Evolutionary conservation across 169 alveolate species (phyloP).

Genomic region (Babesia ovis): DNA sequence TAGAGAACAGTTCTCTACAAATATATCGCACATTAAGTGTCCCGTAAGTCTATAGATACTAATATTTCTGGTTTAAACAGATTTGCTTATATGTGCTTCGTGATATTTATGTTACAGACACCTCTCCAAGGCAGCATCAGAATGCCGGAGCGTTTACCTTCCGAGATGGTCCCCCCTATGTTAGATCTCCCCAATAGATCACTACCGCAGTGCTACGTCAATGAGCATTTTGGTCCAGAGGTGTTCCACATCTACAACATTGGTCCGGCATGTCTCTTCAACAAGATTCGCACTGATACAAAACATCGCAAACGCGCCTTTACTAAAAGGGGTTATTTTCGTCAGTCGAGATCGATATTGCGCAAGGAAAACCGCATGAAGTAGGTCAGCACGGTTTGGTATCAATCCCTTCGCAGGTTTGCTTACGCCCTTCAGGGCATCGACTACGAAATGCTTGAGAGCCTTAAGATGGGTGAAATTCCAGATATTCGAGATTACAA

Average conservation of each 20-base stretch:
- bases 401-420: constrained; percentile 25
- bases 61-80: too few species aligned
- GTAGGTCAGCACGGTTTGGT: constrained; percentile 1
- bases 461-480: constrained; percentile 60
- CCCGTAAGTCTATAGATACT: neutral
- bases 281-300: constrained; percentile 55
- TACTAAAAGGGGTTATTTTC: constrained; percentile 53
- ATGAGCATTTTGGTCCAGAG: neutral
- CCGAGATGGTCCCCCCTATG: neutral
- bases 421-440: constrained; percentile 67
- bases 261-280: constrained; percentile 35
- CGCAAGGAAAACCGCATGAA: constrained; percentile 58
- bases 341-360: constrained; percentile 35
- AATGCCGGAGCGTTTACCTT: neutral
- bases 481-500: constrained; percentile 26
- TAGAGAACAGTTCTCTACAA: too few species aligned
- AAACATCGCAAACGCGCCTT: constrained; percentile 66
- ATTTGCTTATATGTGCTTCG: too few species aligned
- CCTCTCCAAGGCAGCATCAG: neutral
- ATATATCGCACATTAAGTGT: neutral
- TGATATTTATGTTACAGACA: neutral
- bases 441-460: constrained; percentile 61
- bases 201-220: neutral
- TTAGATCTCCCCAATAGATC: neutral
- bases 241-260: constrained; percentile 9